Evolutionary conservation across 352 stramenopile species (phyloP), one percentile per base, ranked within the genome.

Genomic region (Pythium brassicae): DNA sequence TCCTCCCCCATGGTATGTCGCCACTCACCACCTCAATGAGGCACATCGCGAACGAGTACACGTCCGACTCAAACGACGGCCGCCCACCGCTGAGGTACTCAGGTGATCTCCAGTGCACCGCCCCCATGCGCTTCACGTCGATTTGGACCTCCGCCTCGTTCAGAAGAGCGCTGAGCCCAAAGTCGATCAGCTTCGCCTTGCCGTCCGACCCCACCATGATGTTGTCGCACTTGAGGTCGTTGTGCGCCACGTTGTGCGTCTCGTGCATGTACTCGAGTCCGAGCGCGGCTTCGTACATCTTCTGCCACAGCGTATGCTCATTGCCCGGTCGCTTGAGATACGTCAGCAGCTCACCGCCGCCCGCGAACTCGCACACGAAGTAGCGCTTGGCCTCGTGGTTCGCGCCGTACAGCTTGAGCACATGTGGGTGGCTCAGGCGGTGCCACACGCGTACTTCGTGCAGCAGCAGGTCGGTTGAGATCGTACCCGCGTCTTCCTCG

Each of bases 161-260:
- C 12, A 49, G 37, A 3, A 50, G 25, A 10, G 25, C 46, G 20
- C 57, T 66, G 20, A 59, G 37, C 5, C 65, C 65, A 66, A 72
- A 72, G 34, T 66, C 65, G 0, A 48, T 37, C 7, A 72, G 11
- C 45, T 72, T 69, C 4, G 42, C 53, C 3, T 45, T 32, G 1
- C 61, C 51, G 14, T 61, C 23, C 26, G 65, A 34, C n/a, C 71
- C 76, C 2, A 92, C 45, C 7, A 95, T 26, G 11, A 72, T 53
- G 6, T 22, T 70, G 5, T 57, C 19, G 22, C 23, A 26, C 0
- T 25, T 34, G 27, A 70, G 35, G 15, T 20, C 37, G 12, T 58
- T 56, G 27, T 74, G 63, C 14, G 66, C 32, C 12, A 71, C 53
- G 22, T 62, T 52, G 25, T 52, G 39, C 14, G 8, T 25, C 25